phyloP scores from a whole-genome alignment of 495 filamentous ascomycete species.

The Clohesyomyces aquaticus region DNA sequence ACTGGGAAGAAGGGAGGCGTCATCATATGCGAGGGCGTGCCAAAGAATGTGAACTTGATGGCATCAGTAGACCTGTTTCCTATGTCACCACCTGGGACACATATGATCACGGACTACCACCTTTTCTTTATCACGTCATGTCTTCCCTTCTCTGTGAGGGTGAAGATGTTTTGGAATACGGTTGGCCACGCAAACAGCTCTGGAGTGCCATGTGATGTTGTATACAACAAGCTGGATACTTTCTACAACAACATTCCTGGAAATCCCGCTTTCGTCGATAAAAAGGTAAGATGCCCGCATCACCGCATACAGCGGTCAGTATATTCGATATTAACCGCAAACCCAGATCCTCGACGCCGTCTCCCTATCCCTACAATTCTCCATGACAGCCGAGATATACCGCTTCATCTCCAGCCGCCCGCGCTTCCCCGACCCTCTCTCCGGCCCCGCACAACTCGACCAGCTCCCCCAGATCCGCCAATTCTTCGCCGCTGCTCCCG shows the following conservation, averaged over 20 bases:
- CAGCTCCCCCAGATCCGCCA: constrained; percentile 1
- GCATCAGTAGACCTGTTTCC: constrained; percentile 21
- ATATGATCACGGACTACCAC: constrained; percentile 24
- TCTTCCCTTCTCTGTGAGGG: constrained; percentile 22
- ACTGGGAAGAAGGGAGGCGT: constrained; percentile 7
- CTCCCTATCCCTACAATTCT: constrained; percentile 6
- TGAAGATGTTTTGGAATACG: constrained; percentile 31
- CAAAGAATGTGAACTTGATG: constrained; percentile 17
- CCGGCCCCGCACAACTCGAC: background rate
- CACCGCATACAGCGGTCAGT: too few species aligned
- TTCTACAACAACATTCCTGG: background rate
- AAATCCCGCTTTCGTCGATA: background rate
- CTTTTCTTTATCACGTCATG: constrained; percentile 18
- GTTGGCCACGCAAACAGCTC: background rate
- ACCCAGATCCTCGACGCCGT: constrained; percentile 7
- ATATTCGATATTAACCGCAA: background rate
- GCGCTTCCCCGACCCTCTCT: constrained; percentile 4
- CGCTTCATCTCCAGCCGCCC: constrained; percentile 4
- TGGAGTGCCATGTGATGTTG: background rate
- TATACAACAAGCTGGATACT: background rate
- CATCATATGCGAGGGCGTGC: constrained; percentile 22
- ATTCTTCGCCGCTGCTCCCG: constrained; percentile 14
- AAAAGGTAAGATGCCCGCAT: constrained; percentile 14
- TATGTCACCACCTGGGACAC: background rate
- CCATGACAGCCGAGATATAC: constrained; percentile 7